phyloP scores from a whole-genome alignment of 495 filamentous ascomycete species.

The Hypomontagnella submonticulosa region DNA sequence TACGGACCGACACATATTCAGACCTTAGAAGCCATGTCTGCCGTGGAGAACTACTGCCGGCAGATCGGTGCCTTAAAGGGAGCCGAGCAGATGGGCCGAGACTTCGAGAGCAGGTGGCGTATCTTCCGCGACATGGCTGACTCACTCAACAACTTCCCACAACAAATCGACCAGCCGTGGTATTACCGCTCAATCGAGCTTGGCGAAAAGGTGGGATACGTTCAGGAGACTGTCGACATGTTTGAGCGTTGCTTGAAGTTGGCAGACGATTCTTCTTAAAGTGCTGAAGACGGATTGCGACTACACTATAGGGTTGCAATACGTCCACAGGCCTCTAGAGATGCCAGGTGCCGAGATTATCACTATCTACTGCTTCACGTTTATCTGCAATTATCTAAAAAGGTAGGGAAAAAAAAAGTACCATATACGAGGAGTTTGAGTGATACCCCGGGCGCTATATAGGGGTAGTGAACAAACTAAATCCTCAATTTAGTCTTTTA shows the following conservation, averaged over 20 bases:
- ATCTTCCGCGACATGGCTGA: conserved; percentile 26
- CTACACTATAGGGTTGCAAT: not conserved
- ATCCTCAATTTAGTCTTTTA: too few relatives aligned
- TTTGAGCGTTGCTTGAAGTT: conserved; percentile 35
- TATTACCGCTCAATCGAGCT: conserved; percentile 44
- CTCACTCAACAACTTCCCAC: conserved; percentile 31
- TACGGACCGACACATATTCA: conserved; percentile 45
- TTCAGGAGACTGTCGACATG: conserved; percentile 39
- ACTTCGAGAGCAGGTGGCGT: conserved; percentile 39
- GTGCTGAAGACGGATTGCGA: too few relatives aligned
- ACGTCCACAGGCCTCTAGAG: not conserved
- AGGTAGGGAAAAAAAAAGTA: too few relatives aligned
- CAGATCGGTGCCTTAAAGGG: conserved; percentile 27
- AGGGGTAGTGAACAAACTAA: too few relatives aligned
- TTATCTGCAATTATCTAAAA: too few relatives aligned
- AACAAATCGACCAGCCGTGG: conserved; percentile 46
- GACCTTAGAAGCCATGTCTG: conserved; percentile 45
- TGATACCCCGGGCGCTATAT: too few relatives aligned
- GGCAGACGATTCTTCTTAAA: conserved; percentile 23
- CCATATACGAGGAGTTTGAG: too few relatives aligned
- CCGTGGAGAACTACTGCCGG: conserved; percentile 40
- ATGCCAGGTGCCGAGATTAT: too few relatives aligned
- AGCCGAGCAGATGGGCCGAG: conserved; percentile 26
- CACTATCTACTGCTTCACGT: too few relatives aligned
- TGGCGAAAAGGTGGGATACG: conserved; percentile 33